Percentiles rank a stretch among this genome's conserved stretches.
Evolutionary conservation across 139 green algal genomes (phyloP).

Genomic region (Dunaliella sp.): DNA sequence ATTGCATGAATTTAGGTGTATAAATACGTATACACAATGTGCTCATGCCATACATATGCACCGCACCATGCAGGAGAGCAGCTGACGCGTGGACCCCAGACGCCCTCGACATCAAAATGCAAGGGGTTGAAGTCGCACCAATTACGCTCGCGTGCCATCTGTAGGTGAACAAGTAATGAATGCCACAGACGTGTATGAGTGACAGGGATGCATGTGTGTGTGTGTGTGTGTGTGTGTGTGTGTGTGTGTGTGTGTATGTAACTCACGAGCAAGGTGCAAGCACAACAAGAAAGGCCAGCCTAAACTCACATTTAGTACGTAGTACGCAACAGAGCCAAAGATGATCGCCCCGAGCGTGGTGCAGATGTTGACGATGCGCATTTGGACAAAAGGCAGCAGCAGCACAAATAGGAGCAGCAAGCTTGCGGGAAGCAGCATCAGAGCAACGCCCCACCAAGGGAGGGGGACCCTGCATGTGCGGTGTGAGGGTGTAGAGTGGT

Average conservation of each 20-base stretch:
- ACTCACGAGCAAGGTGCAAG: no score
- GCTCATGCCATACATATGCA: not conserved
- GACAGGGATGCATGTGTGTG: no score
- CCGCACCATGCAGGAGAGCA: constrained; percentile 5
- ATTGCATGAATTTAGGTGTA: no score
- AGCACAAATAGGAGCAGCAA: constrained; percentile 68
- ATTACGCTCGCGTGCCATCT: constrained; percentile 24
- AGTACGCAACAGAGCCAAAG: constrained; percentile 67
- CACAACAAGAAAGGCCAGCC: not conserved
- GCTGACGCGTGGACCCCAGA: constrained; percentile 17
- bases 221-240: no score
- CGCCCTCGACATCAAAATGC: constrained; percentile 39
- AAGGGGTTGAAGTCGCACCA: constrained; percentile 40
- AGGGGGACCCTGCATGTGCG: constrained; percentile 67
- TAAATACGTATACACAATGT: no score
- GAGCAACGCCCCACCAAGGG: constrained; percentile 59
- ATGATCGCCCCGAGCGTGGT: constrained; percentile 45
- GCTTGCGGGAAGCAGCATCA: constrained; percentile 80
- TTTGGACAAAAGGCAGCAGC: constrained; percentile 49
- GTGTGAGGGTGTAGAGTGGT: not conserved
- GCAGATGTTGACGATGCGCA: constrained; percentile 39
- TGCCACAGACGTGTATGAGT: no score
- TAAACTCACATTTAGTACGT: constrained; percentile 50
- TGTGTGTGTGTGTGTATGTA: no score
- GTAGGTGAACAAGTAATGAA: no score